These are phyloP conservation scores for Pseudocercospora cruenta DNA, from an alignment of 2,329 filamentous ascomycete genomes.

Conservation along the genomic window DNA sequence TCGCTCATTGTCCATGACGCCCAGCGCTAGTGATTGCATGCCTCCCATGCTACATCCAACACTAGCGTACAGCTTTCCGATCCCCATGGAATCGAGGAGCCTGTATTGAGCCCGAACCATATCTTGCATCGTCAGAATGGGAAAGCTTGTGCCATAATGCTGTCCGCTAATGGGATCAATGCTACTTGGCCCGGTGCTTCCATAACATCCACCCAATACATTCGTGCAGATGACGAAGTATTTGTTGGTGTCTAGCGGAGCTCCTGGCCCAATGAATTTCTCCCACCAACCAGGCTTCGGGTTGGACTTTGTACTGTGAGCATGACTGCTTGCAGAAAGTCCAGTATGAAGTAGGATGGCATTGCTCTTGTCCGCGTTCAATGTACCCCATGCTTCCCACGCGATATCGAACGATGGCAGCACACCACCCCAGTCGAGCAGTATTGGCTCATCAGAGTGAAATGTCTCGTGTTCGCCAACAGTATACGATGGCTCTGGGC, in stretches of 20 bases:
- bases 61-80: slow-evolving; percentile 81
- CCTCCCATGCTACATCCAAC: slow-evolving; percentile 98
- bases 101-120: slow-evolving; percentile 97
- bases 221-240: slow-evolving; percentile 97
- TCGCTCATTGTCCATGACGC: slow-evolving; percentile 78
- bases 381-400: slow-evolving; percentile 86
- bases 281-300: slow-evolving; percentile 97
- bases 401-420: slow-evolving; percentile 86
- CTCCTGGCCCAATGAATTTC: slow-evolving; percentile 89
- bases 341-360: slow-evolving; percentile 92
- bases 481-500: slow-evolving; percentile 93
- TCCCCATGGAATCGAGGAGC: slow-evolving; percentile 76
- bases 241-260: slow-evolving; percentile 83
- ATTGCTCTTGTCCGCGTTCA: slow-evolving; percentile 82
- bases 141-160: slow-evolving; percentile 90
- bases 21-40: slow-evolving; percentile 93
- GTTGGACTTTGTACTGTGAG: slow-evolving; percentile 86
- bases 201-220: slow-evolving; percentile 93
- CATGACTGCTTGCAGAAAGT: slow-evolving; percentile 94
- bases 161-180: slow-evolving; percentile 86
- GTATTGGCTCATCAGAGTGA: slow-evolving; percentile 71
- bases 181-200: slow-evolving; percentile 87
- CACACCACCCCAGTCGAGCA: slow-evolving; percentile 95
- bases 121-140: slow-evolving; percentile 92
- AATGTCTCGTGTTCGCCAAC: slow-evolving; percentile 81